Evolutionary conservation across 2,329 filamentous ascomycete species (phyloP), one percentile per base, ranked within the genome.

Genomic region (Tolypocladium amazonense): DNA sequence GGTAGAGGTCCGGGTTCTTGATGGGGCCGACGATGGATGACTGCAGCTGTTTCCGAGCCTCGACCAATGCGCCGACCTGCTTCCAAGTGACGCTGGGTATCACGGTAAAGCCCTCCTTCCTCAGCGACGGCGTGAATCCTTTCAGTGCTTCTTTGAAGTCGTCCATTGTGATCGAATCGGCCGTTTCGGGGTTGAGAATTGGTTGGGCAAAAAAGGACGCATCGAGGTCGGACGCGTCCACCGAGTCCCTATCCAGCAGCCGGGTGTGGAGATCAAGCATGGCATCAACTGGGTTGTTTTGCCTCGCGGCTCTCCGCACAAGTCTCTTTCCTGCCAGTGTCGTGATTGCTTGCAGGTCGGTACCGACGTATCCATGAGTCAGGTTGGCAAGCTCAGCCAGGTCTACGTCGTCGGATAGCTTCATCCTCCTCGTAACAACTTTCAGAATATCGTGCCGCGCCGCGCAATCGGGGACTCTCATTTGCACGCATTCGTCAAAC

Each of bases 81-180:
- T 86, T 80, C 91, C 94, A 99, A 0, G 91, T 96, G 6, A 94
- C 93, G 70, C 92, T 88, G 9, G 94, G 94, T 53, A 97, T 91
- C 0, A 91, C 94, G 15, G 91, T 92, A 73, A 99, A 99, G 55
- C 94, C 94, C 75, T 99, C 93, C 56, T 92, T 87, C 72, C 33
- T 92, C 85, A 70, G 90, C 83, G 62, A 96, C 84, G 76, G 76
- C 0, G 70, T 71, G 43, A 72, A 75, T 60, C 84, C 83, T 12
- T 88, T 84, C 3, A 97, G 81, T 3, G 92, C 92, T 1, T 79
- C 77, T 30, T 88, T 77, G 72, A 97, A 94, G 64, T 96, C 76
- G 75, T 72, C 66, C 25, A 70, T 64, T 3, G 63, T 67, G 4
- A 72, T 9, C 1, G 64, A 56, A 15, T 37, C 59, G 4, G 27